Evolutionary conservation across 129 eudicot genomes (phyloP), one percentile per base, ranked within the genome.

Genomic region (Calendula officinalis): DNA sequence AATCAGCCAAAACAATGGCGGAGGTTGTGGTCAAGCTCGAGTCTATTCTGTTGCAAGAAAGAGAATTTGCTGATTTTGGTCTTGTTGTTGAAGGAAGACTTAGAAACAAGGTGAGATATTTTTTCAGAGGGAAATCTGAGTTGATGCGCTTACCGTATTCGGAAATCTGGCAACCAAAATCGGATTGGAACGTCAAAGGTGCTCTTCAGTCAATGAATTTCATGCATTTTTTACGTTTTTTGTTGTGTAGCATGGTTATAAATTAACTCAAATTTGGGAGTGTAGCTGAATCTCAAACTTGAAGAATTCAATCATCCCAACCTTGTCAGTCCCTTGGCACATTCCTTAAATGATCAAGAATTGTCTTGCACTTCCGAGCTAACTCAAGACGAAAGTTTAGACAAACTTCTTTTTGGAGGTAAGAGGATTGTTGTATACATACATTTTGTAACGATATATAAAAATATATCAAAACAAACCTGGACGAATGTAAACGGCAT

Each of bases 11-110:
- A 67, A 61, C 51, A 30, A 72, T 78, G 82, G 75, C 75, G 0
- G 75, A 78, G 66, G 63, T 78, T 46, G 75, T 78, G 48, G 51
- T 60, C 35, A 65, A 53, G 70, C 82, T 72, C 7, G 75, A 78
- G 17, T 72, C 33, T 13, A 59, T 69, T 60, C 16, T 78, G 38
- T 52, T 43, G 17, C 57, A 27, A 67, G 66, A 71, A 54, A 58
- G 51, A 15, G 59, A 52, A 52, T 33, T 1, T 3, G 14, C 14
- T 3, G 40, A 55, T 33, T 44, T 17, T 6, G 17, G n/a, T n/a
- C n/a, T 17, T 27, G 50, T 52, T 43, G 34, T n/a, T 59, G 67
- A 62, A 41, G 64, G 59, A 37, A 45, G 55, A 46, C 47, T 76
- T 36, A n/a, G 42, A 10, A 53, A 39, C 54, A 75, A 13, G 70